Percentiles rank a stretch among this genome's conserved stretches.
These are phyloP conservation scores for Cladophialophora chaetospira DNA, from an alignment of 2,329 filamentous ascomycete species.

Conservation along the genomic window DNA sequence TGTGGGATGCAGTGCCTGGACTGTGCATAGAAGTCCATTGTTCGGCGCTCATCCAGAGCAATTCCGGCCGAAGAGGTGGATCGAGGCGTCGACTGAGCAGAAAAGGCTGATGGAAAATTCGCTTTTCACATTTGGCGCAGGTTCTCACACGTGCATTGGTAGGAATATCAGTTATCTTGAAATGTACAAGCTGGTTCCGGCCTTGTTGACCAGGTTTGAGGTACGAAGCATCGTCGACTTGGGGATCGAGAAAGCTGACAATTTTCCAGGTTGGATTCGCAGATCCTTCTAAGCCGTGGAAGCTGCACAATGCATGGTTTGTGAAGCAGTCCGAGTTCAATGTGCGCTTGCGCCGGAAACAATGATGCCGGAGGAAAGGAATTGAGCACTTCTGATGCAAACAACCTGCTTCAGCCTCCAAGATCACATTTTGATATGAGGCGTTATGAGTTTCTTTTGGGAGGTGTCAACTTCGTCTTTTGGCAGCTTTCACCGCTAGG, in stretches of 20 bases:
- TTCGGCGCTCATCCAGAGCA: constrained; percentile 43
- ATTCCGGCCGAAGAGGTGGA: constrained; percentile 65
- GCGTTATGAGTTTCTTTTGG: no score
- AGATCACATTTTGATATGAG: no score
- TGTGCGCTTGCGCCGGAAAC: constrained; percentile 9
- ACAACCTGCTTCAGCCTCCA: no score
- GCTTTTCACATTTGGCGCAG: constrained; percentile 49
- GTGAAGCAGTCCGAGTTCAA: constrained; percentile 27
- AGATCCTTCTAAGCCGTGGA: constrained; percentile 20
- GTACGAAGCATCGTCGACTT: constrained; percentile 1
- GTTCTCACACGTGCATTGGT: constrained; percentile 47
- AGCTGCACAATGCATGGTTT: constrained; percentile 29
- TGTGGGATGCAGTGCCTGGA: constrained; percentile 37
- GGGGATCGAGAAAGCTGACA: neutral
- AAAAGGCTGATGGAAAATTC: constrained; percentile 54
- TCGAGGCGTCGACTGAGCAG: constrained; percentile 52
- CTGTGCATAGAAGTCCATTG: constrained; percentile 45
- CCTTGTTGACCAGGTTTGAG: constrained; percentile 27
- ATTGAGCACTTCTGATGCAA: no score
- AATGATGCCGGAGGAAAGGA: neutral
- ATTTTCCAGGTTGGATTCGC: constrained; percentile 19
- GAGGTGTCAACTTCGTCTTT: no score
- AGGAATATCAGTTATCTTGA: constrained; percentile 34
- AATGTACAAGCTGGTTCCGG: constrained; percentile 34
- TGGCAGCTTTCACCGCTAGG: no score